Evolutionary conservation across 179 eudicot species (phyloP).

Genomic region (Beta macrorhiza): DNA sequence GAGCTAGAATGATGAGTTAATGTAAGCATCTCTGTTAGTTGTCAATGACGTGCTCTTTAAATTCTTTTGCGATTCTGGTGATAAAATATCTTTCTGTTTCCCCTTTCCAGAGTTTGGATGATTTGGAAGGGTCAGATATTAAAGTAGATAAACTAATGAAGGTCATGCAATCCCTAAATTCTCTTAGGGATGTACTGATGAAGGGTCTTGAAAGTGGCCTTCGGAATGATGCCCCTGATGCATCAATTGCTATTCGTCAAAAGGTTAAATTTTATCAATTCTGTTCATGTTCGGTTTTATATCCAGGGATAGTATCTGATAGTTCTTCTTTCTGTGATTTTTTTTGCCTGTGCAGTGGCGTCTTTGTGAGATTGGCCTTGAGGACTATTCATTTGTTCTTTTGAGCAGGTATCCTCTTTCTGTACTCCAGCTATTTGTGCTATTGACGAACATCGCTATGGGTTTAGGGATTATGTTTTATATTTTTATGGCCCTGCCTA

Average conservation of each 20-base stretch:
- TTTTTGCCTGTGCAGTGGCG: conserved; percentile 69
- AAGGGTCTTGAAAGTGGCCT: conserved; percentile 95
- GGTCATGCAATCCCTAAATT: conserved; percentile 56
- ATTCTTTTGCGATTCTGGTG: conserved; percentile 6
- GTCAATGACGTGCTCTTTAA: background rate
- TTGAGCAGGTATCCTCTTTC: conserved; percentile 70
- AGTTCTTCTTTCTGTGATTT: conserved; percentile 7
- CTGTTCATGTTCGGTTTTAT: background rate
- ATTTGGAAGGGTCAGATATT: conserved; percentile 41
- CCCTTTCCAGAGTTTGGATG: conserved; percentile 59
- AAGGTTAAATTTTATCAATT: conserved; percentile 44
- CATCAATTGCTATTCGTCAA: conserved; percentile 97
- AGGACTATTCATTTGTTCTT: conserved; percentile 90
- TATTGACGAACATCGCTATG: background rate
- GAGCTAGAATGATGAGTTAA: background rate
- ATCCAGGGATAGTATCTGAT: conserved; percentile 14
- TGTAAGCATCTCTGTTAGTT: background rate
- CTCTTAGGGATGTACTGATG: conserved; percentile 58
- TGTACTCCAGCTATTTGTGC: background rate
- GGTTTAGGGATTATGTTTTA: background rate
- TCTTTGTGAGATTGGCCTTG: conserved; percentile 96
- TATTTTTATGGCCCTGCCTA: background rate
- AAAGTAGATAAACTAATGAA: conserved; percentile 49
- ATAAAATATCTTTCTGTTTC: conserved; percentile 19
- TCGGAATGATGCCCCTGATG: conserved; percentile 93